A percentile compares a stretch with the other conserved stretches of the same genome.
phyloP scores from a whole-genome alignment of 2,329 filamentous ascomycete genomes.

The Camptophora hylomeconis region DNA sequence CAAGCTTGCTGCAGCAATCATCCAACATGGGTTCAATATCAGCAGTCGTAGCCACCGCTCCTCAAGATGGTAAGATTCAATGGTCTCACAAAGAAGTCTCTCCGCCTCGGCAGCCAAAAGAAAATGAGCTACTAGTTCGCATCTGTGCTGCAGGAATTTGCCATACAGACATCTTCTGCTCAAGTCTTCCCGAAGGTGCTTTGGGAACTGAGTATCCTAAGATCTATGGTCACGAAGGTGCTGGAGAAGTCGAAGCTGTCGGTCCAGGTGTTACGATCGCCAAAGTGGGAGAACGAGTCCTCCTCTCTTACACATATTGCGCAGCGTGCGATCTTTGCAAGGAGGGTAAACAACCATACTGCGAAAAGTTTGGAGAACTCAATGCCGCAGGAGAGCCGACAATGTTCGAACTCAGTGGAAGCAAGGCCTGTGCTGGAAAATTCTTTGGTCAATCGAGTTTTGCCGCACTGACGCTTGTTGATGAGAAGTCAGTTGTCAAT shows the following conservation, averaged over 20 bases:
- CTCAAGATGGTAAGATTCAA: too few species aligned
- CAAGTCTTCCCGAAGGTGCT: slow-evolving; percentile 22
- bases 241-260: slow-evolving; percentile 36
- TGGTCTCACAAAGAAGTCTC: too few species aligned
- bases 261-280: slow-evolving; percentile 30
- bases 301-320: slow-evolving; percentile 38
- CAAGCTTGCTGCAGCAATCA: too few species aligned
- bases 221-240: slow-evolving; percentile 43
- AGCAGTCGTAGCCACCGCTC: slow-evolving; percentile 3
- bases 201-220: slow-evolving; percentile 31
- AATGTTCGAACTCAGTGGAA: slow-evolving; percentile 8
- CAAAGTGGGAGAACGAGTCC: slow-evolving; percentile 32
- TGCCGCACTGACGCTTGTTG: slow-evolving; percentile 26
- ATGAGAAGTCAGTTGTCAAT: slow-evolving; percentile 29
- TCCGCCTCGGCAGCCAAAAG: too few species aligned
- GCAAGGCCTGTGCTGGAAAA: slow-evolving; percentile 22
- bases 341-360: slow-evolving; percentile 35
- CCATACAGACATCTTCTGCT: slow-evolving; percentile 40
- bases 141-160: slow-evolving; percentile 43
- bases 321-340: slow-evolving; percentile 35
- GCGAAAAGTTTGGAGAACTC: slow-evolving; percentile 32
- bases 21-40: too few species aligned
- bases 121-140: slow-evolving; percentile 40
- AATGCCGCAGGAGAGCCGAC: slow-evolving; percentile 26
- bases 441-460: slow-evolving; percentile 41